Evolutionary conservation across 2,329 filamentous ascomycete genomes (phyloP), one percentile per base, ranked within the genome.

Genomic region (Pseudogymnoascus sp.): DNA sequence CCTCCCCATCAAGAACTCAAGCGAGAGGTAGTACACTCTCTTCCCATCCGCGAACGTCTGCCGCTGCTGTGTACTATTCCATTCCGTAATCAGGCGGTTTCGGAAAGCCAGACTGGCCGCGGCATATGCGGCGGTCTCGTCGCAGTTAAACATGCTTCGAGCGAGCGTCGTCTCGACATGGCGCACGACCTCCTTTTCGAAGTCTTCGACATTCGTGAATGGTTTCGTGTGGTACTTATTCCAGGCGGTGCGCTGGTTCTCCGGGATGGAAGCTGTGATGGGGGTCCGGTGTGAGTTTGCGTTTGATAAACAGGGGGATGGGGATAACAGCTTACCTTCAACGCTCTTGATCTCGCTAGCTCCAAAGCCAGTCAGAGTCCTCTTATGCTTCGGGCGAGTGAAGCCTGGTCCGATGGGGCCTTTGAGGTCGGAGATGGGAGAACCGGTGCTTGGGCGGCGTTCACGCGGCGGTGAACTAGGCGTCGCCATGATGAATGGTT

Each of bases 1-100:
- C 73, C 94, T 84, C 43, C 94, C 94, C 94, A 99, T 99, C 71
- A 99, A 79, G 72, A 99, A 99, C 77, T 99, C 94, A 63, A 99
- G 85, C 68, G 92, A 97, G 65, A 99, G 84, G 74, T 99, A 99
- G 79, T 99, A 99, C 69, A 99, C 84, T 65, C 94, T 86, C 83
- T 99, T 99, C 76, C 86, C 86, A 74, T 97, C 94, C 63, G 84
- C 82, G 71, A 90, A 91, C 0, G 93, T 97, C 77, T 99, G 94
- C 65, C 88, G 88, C 79, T 99, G 94, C 79, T 99, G 94, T 55
- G 94, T 99, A 77, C 88, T 92, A 79, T 97, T 99, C 94, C 94
- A 99, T 69, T 96, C 91, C 66, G 94, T 87, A 71, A 99, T 88
- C 73, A 99, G 81, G 61, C 92, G 88, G 75, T 99, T 93, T 71